Conservation (phyloP, 352 stramenopile genomes). For the Pythium coloratum region DNA sequence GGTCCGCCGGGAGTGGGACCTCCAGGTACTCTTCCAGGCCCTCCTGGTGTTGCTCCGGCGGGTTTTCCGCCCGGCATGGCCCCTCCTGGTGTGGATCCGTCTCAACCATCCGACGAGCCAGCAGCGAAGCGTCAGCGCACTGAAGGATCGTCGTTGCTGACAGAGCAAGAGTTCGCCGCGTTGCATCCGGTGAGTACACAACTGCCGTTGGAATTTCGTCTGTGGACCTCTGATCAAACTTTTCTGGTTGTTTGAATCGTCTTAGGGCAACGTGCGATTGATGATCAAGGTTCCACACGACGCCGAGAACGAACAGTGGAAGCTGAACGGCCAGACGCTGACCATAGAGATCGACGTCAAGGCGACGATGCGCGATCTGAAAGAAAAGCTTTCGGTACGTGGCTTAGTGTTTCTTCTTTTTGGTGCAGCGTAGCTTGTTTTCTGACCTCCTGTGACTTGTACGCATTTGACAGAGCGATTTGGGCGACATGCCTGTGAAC, state of each 20-base stretch:
- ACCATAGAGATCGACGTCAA: conserved; percentile 88
- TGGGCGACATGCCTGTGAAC: conserved; percentile 92
- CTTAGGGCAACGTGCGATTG: conserved; percentile 65
- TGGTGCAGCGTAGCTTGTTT: neutral
- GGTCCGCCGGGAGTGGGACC: conserved; percentile 27
- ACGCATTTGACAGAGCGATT: conserved; percentile 28
- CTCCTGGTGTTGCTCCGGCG: conserved; percentile 18
- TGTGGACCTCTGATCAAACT: neutral
- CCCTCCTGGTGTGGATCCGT: conserved; percentile 11
- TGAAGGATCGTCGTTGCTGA: conserved; percentile 57
- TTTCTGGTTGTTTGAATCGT: conserved; percentile 13
- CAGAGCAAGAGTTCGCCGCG: conserved; percentile 77
- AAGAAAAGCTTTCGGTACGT: conserved; percentile 85
- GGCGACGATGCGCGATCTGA: conserved; percentile 90
- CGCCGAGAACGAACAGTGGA: conserved; percentile 89
- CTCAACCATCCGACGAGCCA: conserved; percentile 44
- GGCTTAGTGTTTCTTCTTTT: too few relatives aligned
- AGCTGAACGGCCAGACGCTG: conserved; percentile 92
- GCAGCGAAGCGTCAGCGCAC: conserved; percentile 71
- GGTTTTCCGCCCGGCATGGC: conserved; percentile 17
- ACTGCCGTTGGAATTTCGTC: neutral
- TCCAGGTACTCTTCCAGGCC: conserved; percentile 26
- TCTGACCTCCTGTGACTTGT: neutral
- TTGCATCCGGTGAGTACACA: conserved; percentile 60
- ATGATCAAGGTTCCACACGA: conserved; percentile 87